These are phyloP conservation scores for Metschnikowia rubicola DNA, from an alignment of 805 yeast species.

Conservation along the genomic window DNA sequence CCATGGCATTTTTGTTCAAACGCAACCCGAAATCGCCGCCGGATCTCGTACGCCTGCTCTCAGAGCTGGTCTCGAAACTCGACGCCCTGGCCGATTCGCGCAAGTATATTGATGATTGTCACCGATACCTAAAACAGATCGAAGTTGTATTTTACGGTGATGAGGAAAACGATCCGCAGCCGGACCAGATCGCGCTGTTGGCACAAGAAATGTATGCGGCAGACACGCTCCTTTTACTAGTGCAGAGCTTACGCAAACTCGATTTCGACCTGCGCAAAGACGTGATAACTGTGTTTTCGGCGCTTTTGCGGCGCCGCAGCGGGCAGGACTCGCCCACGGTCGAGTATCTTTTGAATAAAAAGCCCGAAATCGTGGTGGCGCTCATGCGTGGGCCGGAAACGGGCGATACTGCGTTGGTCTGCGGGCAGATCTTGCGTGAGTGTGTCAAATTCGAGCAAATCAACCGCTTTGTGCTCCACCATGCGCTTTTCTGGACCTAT, in stretches of 20 bases:
- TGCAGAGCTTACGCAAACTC: constrained; percentile 56
- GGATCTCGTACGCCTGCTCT: constrained; percentile 72
- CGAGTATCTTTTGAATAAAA: constrained; percentile 62
- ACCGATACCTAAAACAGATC: constrained; percentile 61
- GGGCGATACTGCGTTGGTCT: constrained; percentile 66
- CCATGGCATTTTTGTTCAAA: constrained; percentile 87
- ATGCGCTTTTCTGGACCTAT: constrained; percentile 72
- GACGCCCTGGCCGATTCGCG: constrained; percentile 41
- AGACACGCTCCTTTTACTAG: constrained; percentile 62
- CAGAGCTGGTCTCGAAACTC: constrained; percentile 67
- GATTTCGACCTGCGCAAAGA: constrained; percentile 92
- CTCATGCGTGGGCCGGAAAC: constrained; percentile 72
- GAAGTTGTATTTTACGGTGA: constrained; percentile 68
- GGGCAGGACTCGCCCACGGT: constrained; percentile 82
- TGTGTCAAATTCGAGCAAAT: constrained; percentile 76
- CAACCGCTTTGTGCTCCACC: constrained; percentile 54
- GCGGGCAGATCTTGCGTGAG: constrained; percentile 80
- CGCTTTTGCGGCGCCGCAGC: constrained; percentile 72
- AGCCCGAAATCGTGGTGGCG: constrained; percentile 60
- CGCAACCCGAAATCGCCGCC: constrained; percentile 87
- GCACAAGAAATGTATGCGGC: constrained; percentile 76
- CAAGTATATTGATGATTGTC: constrained; percentile 69
- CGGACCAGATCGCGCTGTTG: constrained; percentile 70
- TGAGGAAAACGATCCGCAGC: constrained; percentile 57
- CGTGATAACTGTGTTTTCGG: constrained; percentile 66